Evolutionary conservation across 495 filamentous ascomycete genomes (phyloP), one percentile per base, ranked within the genome.

Genomic region (Penicillium fimorum): DNA sequence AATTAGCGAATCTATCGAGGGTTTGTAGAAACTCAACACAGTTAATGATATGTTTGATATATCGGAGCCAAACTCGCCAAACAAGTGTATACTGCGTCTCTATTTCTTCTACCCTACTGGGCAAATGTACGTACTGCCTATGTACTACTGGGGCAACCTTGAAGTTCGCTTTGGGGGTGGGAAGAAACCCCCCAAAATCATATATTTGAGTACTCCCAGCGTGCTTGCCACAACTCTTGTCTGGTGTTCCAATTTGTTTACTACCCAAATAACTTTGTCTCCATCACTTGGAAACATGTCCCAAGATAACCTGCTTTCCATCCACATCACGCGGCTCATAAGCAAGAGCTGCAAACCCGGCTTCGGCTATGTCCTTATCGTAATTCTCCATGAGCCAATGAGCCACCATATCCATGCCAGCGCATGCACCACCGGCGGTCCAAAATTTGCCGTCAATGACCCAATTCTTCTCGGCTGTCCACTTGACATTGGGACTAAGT

Each of bases 331-430:
- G 44, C 15, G 44, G 44, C 25, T 47, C 44, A 20, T 47, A 47
- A 18, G 22, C 44, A 47, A 47, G 44, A 12, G 27, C 12, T 29
- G 15, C 22, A 29, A 29, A 27, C 7, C 13, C 44, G 6, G 12
- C 13, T 9, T 29, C n/a, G 7, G 24, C 24, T 9, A 47, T 4
- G 2, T 32, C 27, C n/a, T 1, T 13, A 1, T 13, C 44, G 9
- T 29, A 47, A 32, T 27, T 47, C 17, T 47, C 44, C 15, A 29
- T 29, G 25, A 47, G 15, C 44, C 44, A 47, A 11, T 47, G 44
- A 8, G 44, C 44, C 5, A 47, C 11, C 44, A 47, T 47, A 17
- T 47, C 44, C 44, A 47, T 47, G 13, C 44, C 44, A n/a, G 27
- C 44, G 5, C 22, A 27, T n/a, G 44, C 44, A 9, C 44, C 44